Percentiles rank a stretch among this genome's conserved stretches.
Conservation (phyloP, 495 filamentous ascomycete genomes). For the Podospora bellae-mahoneyi region DNA sequence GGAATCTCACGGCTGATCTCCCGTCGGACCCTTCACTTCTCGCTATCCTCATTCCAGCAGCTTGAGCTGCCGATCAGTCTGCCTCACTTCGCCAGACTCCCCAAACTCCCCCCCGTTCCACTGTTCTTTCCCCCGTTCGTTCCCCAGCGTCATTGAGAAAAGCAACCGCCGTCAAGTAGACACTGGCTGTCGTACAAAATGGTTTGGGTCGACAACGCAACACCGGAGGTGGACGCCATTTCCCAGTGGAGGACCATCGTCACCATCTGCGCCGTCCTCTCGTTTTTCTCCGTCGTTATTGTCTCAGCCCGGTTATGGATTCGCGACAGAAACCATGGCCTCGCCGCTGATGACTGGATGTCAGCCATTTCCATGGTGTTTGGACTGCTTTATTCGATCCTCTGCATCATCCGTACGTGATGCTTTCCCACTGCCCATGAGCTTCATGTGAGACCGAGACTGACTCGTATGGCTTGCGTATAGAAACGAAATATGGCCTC, state of each 20-base stretch:
- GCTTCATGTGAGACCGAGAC: background rate
- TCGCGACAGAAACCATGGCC: slow-evolving; percentile 24
- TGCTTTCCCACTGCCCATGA: background rate
- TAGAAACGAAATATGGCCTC: slow-evolving; percentile 53
- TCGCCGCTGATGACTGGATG: slow-evolving; percentile 34
- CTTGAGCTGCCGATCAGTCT: slow-evolving; percentile 18
- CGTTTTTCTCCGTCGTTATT: slow-evolving; percentile 20
- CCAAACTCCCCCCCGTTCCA: background rate
- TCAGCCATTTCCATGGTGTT: slow-evolving; percentile 35
- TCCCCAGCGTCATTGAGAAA: background rate
- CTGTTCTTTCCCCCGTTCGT: background rate
- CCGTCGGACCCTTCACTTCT: slow-evolving; percentile 12
- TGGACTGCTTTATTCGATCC: slow-evolving; percentile 46
- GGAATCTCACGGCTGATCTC: slow-evolving; percentile 16
- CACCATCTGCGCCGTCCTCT: slow-evolving; percentile 25
- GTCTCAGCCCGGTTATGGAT: slow-evolving; percentile 28
- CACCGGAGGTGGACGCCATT: slow-evolving; percentile 26
- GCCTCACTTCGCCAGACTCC: background rate
- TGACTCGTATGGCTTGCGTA: background rate
- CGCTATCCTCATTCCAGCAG: slow-evolving; percentile 14
- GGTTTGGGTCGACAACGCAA: slow-evolving; percentile 32
- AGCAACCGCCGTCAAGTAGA: background rate
- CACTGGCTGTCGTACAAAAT: slow-evolving; percentile 17
- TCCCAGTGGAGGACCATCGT: slow-evolving; percentile 32
- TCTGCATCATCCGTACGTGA: slow-evolving; percentile 51